Conservation (phyloP, 1,284 basidiomycete species). For the Leccinum ponderosum region DNA sequence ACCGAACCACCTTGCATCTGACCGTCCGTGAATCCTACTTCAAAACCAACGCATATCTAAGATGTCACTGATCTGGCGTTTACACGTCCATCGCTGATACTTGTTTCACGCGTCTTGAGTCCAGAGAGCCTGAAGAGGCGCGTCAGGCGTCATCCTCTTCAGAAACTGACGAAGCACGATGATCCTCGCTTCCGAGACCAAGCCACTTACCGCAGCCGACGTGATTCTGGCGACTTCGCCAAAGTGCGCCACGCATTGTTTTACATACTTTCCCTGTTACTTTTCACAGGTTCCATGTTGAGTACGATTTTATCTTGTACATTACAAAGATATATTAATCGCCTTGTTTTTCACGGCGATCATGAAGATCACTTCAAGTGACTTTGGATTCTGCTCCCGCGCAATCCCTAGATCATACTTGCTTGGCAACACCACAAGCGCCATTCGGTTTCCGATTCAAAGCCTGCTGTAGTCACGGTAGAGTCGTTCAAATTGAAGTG, state of each 20-base stretch:
- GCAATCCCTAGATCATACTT: too few relatives aligned
- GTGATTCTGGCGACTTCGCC: constrained; percentile 20
- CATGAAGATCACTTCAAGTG: too few relatives aligned
- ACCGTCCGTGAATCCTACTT: constrained; percentile 21
- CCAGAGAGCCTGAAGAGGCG: constrained; percentile 9
- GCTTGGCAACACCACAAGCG: too few relatives aligned
- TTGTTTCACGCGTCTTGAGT: constrained; percentile 14
- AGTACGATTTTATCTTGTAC: too few relatives aligned
- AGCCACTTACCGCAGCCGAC: constrained; percentile 19
- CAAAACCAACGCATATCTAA: constrained; percentile 18
- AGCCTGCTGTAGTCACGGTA: too few relatives aligned
- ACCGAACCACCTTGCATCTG: constrained; percentile 1
- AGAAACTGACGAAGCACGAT: background rate
- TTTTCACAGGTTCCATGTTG: too few relatives aligned
- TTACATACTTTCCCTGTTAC: too few relatives aligned
- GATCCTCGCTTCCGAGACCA: background rate
- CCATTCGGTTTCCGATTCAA: too few relatives aligned
- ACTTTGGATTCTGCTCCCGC: too few relatives aligned
- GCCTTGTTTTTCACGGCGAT: too few relatives aligned
- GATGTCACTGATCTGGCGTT: constrained; percentile 33
- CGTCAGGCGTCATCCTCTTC: constrained; percentile 29
- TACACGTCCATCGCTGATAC: constrained; percentile 17
- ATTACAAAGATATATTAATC: too few relatives aligned
- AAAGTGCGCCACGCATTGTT: constrained; percentile 2
- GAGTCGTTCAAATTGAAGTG: too few relatives aligned